phyloP scores from a whole-genome alignment of 2,329 filamentous ascomycete genomes.

The Aspergillus sergii region DNA sequence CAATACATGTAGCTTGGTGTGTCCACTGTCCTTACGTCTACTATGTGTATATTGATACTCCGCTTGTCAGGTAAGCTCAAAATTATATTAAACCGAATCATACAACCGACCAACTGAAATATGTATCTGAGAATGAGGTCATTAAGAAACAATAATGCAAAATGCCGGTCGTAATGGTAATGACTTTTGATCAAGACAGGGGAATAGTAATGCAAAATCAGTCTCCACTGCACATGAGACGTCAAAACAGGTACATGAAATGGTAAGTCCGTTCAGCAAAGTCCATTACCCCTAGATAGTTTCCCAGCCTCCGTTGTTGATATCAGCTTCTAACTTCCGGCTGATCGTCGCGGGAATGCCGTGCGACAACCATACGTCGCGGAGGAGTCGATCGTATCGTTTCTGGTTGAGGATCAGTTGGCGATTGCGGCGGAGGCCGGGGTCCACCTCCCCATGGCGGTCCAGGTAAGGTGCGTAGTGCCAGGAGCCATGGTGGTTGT shows the following conservation, averaged over 20 bases:
- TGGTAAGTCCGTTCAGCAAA: neutral
- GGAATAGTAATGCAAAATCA: neutral
- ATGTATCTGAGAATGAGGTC: neutral
- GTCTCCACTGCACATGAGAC: neutral
- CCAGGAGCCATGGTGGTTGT: slow-evolving; percentile 80
- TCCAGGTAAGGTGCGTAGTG: slow-evolving; percentile 91
- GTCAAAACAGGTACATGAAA: slow-evolving; percentile 1
- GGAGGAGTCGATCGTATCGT: slow-evolving; percentile 84
- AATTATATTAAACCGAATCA: neutral
- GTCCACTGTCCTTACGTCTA: neutral
- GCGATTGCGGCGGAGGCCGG: slow-evolving; percentile 82
- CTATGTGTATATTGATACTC: neutral
- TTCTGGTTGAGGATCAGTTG: slow-evolving; percentile 93
- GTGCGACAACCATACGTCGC: slow-evolving; percentile 84
- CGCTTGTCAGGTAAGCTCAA: neutral
- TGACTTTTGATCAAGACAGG: neutral
- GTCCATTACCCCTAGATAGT: slow-evolving; percentile 47
- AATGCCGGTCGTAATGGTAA: neutral
- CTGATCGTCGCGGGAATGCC: slow-evolving; percentile 87
- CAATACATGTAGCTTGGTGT: neutral
- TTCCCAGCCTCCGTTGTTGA: slow-evolving; percentile 98
- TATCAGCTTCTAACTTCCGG: slow-evolving; percentile 87
- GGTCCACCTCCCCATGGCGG: slow-evolving; percentile 91
- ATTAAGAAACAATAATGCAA: neutral
- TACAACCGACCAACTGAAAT: neutral